Percentiles rank a stretch among this genome's conserved stretches.
phyloP scores from a whole-genome alignment of 176 grass and related monocot species.

The Avena sativa region DNA sequence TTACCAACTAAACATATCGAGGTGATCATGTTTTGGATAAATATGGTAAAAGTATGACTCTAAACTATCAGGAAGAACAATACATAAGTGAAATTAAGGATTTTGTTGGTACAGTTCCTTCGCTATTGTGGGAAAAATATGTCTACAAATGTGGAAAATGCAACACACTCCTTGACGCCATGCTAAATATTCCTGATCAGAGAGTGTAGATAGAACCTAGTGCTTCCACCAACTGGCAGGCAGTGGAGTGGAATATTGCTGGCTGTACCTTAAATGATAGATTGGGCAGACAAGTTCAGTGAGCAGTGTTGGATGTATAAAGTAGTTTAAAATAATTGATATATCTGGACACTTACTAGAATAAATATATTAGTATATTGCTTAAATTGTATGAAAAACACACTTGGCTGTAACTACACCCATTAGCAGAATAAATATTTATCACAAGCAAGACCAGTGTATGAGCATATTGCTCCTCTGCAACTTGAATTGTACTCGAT shows the following conservation, averaged over 20 bases:
- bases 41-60: background rate
- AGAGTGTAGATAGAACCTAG: conserved; percentile 15
- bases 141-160: background rate
- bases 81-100: background rate
- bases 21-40: conserved; percentile 26
- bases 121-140: background rate
- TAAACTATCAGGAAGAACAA: background rate
- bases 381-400: background rate
- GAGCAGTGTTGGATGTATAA: background rate
- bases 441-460: conserved; percentile 13
- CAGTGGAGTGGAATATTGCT: background rate
- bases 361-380: background rate
- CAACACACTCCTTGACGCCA: background rate
- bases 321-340: background rate
- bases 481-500: background rate
- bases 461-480: background rate
- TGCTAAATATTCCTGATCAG: background rate
- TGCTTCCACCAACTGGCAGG: background rate
- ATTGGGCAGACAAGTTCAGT: background rate
- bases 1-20: background rate
- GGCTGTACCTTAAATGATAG: background rate
- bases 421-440: background rate
- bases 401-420: background rate
- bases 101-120: conserved; percentile 4
- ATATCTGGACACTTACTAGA: background rate